Evolutionary conservation across 192 early-diverging fungal species (phyloP).

Genomic region (Podila epigama): DNA sequence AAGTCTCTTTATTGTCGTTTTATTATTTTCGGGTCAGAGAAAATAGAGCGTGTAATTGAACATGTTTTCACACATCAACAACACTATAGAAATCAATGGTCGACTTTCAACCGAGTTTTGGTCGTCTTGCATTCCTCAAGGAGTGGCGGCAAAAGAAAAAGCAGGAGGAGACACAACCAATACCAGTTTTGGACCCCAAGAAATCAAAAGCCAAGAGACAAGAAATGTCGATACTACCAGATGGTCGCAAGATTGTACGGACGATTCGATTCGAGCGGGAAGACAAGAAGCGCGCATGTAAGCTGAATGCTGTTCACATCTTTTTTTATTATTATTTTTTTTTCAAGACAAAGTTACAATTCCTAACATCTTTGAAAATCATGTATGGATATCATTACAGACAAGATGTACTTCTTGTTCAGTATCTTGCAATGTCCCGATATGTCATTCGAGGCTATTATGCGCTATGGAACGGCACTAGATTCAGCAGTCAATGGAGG

Average conservation of each 20-base stretch:
- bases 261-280: constrained; percentile 73
- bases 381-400: too few relatives aligned
- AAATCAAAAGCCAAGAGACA: constrained; percentile 53
- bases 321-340: not conserved
- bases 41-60: not conserved
- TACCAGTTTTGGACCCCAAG: constrained; percentile 55
- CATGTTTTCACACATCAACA: not conserved
- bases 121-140: constrained; percentile 70
- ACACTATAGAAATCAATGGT: constrained; percentile 54
- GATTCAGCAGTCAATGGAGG: constrained; percentile 74
- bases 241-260: constrained; percentile 70
- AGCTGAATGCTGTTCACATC: not conserved
- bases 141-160: constrained; percentile 74
- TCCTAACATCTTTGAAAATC: too few relatives aligned
- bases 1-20: not conserved
- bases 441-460: constrained; percentile 66
- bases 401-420: constrained; percentile 68
- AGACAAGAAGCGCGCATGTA: constrained; percentile 52
- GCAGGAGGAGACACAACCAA: constrained; percentile 57
- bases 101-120: constrained; percentile 76
- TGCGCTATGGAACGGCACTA: constrained; percentile 70
- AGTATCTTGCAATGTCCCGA: constrained; percentile 61
- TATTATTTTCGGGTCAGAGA: not conserved
- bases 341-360: too few relatives aligned
- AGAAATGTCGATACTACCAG: constrained; percentile 55